Evolutionary conservation across 2,329 filamentous ascomycete species (phyloP).

Genomic region (Cordyceps fumosorosea): DNA sequence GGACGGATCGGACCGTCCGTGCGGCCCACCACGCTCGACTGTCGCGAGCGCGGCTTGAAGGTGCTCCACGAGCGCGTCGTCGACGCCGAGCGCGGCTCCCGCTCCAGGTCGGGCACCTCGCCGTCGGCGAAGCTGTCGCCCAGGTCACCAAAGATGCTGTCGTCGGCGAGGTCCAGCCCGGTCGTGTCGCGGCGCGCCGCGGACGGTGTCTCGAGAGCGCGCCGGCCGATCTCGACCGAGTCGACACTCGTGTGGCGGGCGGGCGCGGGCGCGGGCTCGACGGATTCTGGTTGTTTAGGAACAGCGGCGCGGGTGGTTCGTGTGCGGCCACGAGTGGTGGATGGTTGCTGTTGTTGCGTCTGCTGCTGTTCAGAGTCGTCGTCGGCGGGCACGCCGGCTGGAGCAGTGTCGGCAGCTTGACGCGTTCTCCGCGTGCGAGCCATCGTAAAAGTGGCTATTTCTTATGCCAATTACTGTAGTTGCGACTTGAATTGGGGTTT

Average conservation of each 20-base stretch:
- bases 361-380: constrained; percentile 19
- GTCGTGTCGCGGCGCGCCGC: constrained; percentile 34
- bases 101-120: constrained; percentile 20
- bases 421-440: constrained; percentile 28
- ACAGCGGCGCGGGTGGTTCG: constrained; percentile 13
- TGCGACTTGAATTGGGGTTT: neutral
- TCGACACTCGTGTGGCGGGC: constrained; percentile 22
- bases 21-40: constrained; percentile 45
- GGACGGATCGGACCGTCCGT: constrained; percentile 47
- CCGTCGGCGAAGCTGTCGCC: constrained; percentile 38
- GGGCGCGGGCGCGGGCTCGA: constrained; percentile 17
- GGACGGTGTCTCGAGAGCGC: constrained; percentile 25
- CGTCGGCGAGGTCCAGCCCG: constrained; percentile 42
- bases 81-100: constrained; percentile 33
- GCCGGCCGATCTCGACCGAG: constrained; percentile 33
- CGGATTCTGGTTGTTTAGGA: constrained; percentile 2
- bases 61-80: constrained; percentile 40
- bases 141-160: constrained; percentile 40
- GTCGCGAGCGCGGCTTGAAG: constrained; percentile 39
- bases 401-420: constrained; percentile 20
- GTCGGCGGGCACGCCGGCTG: constrained; percentile 10
- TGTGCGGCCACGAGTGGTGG: constrained; percentile 19
- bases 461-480: neutral
- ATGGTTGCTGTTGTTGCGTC: constrained; percentile 16
- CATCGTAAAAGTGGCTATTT: constrained; percentile 12